Percentiles rank a stretch among this genome's conserved stretches.
Evolutionary conservation across 768 basidiomycete species (phyloP).

Genomic region (Rhizopogon roseolus): DNA sequence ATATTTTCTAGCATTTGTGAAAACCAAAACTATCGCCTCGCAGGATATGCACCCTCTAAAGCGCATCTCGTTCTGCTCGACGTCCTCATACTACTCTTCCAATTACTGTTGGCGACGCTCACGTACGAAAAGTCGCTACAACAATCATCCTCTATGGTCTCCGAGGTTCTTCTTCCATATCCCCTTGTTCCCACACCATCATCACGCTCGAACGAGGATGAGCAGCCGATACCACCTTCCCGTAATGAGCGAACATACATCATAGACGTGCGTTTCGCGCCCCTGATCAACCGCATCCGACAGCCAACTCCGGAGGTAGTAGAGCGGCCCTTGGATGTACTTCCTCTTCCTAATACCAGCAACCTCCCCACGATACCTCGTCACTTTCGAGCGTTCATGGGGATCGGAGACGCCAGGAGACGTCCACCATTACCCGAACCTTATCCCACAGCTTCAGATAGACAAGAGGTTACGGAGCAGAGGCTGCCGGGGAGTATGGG

Average conservation of each 20-base stretch:
- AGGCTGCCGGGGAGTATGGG: constrained; percentile 26
- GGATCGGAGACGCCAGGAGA: constrained; percentile 40
- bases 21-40: not conserved
- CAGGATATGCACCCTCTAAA: constrained; percentile 61
- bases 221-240: constrained; percentile 14
- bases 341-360: constrained; percentile 61
- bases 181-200: constrained; percentile 18
- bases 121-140: constrained; percentile 54
- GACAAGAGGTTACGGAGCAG: constrained; percentile 27
- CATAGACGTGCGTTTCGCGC: constrained; percentile 56
- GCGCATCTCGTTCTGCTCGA: constrained; percentile 64
- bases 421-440: constrained; percentile 24
- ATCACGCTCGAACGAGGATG: constrained; percentile 20
- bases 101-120: constrained; percentile 60
- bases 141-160: constrained; percentile 34
- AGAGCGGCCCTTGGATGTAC: constrained; percentile 26
- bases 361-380: constrained; percentile 41
- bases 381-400: constrained; percentile 47
- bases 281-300: constrained; percentile 53
- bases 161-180: constrained; percentile 34
- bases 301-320: constrained; percentile 40
- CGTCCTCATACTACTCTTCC: constrained; percentile 60
- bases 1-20: not conserved
- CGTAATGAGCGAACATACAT: constrained; percentile 40
- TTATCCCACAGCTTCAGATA: constrained; percentile 13